Evolutionary conservation across 139 green algal genomes (phyloP), one percentile per base, ranked within the genome.

Genomic region (Chlamydomonas sphaeroides): DNA sequence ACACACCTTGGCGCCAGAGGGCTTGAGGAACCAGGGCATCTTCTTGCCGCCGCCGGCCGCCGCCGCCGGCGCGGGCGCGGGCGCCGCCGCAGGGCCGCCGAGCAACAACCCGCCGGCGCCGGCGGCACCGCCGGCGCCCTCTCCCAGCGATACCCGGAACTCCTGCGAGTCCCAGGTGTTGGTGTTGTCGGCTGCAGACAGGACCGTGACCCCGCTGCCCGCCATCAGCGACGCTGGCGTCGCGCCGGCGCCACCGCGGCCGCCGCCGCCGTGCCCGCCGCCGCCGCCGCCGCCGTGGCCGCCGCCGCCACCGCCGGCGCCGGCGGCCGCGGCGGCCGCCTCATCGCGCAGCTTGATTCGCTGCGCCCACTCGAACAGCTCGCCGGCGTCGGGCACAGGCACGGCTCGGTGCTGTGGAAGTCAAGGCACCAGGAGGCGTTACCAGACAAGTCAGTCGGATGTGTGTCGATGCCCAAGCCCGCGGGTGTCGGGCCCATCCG

Each of bases 341-440:
- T 56, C 74, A 8, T 80, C 74, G 4, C 74, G 57, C 42, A 71
- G 74, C 57, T 41, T 26, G 2, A 80, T 59, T 14, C 59, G 30
- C 32, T 70, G 74, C 38, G 74, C 74, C 74, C 74, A 80, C 57
- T 80, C 74, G 74, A 69, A 80, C 59, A 80, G 30, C 59, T 80
- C 74, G 57, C 74, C 74, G 20, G 74, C 39, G 30, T 83, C 76
- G 1, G 76, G 76, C 32, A 53, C 25, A 25, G 45, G 62, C 42
- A 83, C 63, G 30, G 21, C 41, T 1, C 41, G 39, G 26, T 62
- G 51, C 45, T 53, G 14, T 53, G 14, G n/a, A n/a, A n/a, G n/a
- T n/a, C n/a, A n/a, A n/a, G n/a, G n/a, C n/a, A n/a, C n/a, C n/a
- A n/a, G n/a, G n/a, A n/a, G n/a, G n/a, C n/a, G n/a, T n/a, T n/a